These are phyloP conservation scores for Cladosporium velox DNA, from an alignment of 2,329 filamentous ascomycete genomes.

Conservation along the genomic window DNA sequence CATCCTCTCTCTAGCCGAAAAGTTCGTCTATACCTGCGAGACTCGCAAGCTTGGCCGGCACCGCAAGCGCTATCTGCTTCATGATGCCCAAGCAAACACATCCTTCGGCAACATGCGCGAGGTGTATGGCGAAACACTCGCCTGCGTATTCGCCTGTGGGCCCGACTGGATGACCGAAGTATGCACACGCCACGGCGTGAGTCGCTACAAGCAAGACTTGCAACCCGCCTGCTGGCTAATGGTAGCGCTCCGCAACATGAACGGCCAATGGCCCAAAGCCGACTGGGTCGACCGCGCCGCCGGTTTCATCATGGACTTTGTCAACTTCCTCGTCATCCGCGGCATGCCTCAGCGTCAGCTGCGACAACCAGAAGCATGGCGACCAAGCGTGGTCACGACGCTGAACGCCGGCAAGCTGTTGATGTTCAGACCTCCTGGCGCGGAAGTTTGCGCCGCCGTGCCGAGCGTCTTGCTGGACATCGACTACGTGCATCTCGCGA, in stretches of 20 bases:
- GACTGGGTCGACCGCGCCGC: conserved; percentile 34
- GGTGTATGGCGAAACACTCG: conserved; percentile 45
- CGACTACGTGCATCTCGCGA: conserved; percentile 38
- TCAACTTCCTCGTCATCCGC: conserved; percentile 39
- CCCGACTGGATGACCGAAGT: conserved; percentile 43
- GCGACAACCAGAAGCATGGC: conserved; percentile 32
- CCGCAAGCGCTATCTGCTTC: conserved; percentile 36
- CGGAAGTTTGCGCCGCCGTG: conserved; percentile 30
- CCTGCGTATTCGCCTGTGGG: conserved; percentile 44
- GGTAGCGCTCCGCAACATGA: conserved; percentile 41
- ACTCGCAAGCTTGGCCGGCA: conserved; percentile 34
- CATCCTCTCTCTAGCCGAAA: conserved; percentile 34
- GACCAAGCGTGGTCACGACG: conserved; percentile 33
- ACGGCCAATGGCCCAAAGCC: conserved; percentile 32
- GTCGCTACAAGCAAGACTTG: conserved; percentile 36
- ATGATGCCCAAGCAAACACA: conserved; percentile 35
- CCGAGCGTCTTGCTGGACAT: conserved; percentile 34
- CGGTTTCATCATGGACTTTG: conserved; percentile 39
- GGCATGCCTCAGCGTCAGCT: conserved; percentile 37
- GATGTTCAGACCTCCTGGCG: conserved; percentile 34
- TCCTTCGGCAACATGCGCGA: conserved; percentile 44
- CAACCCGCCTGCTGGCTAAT: conserved; percentile 36
- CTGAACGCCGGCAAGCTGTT: conserved; percentile 32
- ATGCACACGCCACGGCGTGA: conserved; percentile 36
- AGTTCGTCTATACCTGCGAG: conserved; percentile 40